Evolutionary conservation across 2,329 filamentous ascomycete species (phyloP).

Genomic region (Colletotrichum spinosum): DNA sequence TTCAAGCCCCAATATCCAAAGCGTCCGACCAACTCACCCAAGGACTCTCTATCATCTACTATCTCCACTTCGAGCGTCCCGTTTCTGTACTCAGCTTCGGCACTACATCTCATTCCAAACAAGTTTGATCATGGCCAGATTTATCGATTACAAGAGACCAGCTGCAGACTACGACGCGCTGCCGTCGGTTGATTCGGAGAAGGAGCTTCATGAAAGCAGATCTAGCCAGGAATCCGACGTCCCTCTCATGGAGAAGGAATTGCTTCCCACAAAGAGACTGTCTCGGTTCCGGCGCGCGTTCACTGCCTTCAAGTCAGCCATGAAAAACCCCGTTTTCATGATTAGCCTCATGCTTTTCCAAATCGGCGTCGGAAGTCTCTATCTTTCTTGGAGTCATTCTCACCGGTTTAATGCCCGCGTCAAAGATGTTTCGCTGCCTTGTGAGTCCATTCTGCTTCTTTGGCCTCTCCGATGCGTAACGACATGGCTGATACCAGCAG

Average conservation of each 20-base stretch:
- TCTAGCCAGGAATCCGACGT: slow-evolving; percentile 18
- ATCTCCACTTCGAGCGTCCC: too few species aligned
- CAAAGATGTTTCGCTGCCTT: slow-evolving; percentile 10
- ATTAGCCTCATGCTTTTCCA: slow-evolving; percentile 14
- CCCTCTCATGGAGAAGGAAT: slow-evolving; percentile 1
- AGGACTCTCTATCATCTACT: too few species aligned
- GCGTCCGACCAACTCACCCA: too few species aligned
- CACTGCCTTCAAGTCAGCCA: background rate
- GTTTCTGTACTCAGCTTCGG: too few species aligned
- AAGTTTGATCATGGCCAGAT: background rate
- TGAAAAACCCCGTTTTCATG: slow-evolving; percentile 10
- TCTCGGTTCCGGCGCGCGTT: background rate
- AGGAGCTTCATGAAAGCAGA: background rate
- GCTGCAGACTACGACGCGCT: slow-evolving; percentile 1
- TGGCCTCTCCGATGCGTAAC: too few species aligned
- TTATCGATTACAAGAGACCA: background rate
- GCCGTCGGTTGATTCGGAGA: background rate
- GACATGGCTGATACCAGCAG: background rate
- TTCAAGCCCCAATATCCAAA: too few species aligned
- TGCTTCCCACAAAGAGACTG: background rate
- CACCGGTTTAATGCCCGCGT: slow-evolving; percentile 2
- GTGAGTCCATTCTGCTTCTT: background rate
- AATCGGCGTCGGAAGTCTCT: slow-evolving; percentile 7
- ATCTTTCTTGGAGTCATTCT: slow-evolving; percentile 7
- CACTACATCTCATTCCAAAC: background rate